phyloP scores from a whole-genome alignment of 495 filamentous ascomycete genomes.

The Beverwykella pulmonaria region DNA sequence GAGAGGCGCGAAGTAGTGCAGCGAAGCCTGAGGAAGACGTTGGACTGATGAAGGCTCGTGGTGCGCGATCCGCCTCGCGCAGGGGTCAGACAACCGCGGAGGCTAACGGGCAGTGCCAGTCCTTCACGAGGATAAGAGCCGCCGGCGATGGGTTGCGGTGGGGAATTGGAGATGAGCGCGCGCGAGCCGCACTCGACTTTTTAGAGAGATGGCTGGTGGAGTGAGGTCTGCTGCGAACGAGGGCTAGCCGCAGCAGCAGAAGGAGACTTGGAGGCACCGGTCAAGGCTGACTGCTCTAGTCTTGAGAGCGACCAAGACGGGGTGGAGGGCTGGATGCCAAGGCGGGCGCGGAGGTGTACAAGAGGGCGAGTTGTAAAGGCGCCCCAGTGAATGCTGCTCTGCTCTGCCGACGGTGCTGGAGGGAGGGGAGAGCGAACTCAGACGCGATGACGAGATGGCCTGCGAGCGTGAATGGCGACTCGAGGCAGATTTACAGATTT shows the following conservation, averaged over 20 bases:
- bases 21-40: conserved; percentile 2
- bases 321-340: conserved; percentile 28
- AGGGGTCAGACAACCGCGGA: conserved; percentile 25
- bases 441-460: conserved; percentile 35
- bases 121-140: conserved; percentile 12
- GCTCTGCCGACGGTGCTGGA: neutral
- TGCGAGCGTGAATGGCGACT: conserved; percentile 27
- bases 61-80: conserved; percentile 21
- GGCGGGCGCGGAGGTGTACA: conserved; percentile 15
- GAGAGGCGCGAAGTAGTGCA: conserved; percentile 29
- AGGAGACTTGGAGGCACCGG: conserved; percentile 30
- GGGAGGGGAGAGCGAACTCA: neutral
- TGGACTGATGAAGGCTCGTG: conserved; percentile 33
- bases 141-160: conserved; percentile 11
- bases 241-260: conserved; percentile 32
- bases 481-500: conserved; percentile 39
- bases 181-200: conserved; percentile 9
- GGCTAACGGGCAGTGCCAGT: conserved; percentile 34
- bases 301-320: conserved; percentile 1
- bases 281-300: conserved; percentile 35
- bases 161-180: conserved; percentile 9
- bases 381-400: neutral
- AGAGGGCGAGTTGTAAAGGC: neutral
- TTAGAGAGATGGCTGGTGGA: neutral
- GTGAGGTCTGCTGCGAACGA: conserved; percentile 1